These are phyloP conservation scores for Beauveria brongniartii DNA, from an alignment of 2,329 filamentous ascomycete genomes.

Conservation along the genomic window DNA sequence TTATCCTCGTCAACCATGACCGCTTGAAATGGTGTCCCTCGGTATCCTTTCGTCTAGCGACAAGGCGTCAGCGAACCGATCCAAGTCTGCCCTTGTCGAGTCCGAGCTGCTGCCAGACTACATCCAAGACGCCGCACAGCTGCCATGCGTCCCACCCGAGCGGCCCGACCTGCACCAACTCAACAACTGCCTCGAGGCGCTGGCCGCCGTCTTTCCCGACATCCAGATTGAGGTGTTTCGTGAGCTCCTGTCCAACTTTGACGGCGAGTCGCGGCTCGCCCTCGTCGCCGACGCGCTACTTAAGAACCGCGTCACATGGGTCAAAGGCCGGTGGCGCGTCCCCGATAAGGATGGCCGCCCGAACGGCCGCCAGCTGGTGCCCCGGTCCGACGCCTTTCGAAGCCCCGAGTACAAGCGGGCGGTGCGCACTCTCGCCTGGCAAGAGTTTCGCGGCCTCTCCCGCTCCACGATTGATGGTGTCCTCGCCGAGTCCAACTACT, in stretches of 20 bases:
- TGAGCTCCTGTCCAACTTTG: constrained; percentile 69
- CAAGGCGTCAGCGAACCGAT: constrained; percentile 25
- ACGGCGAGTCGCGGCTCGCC: constrained; percentile 67
- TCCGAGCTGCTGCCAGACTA: constrained; percentile 30
- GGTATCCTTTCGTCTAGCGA: constrained; percentile 38
- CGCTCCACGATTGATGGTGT: constrained; percentile 69
- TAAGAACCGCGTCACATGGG: constrained; percentile 62
- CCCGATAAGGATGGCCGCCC: constrained; percentile 22
- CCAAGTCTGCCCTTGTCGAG: constrained; percentile 22
- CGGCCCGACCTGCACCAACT: constrained; percentile 58
- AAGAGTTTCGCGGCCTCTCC: constrained; percentile 69
- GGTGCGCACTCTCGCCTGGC: constrained; percentile 57
- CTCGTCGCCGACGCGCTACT: constrained; percentile 70
- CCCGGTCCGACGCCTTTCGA: constrained; percentile 58
- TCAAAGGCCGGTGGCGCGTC: constrained; percentile 58
- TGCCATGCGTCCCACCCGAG: constrained; percentile 40
- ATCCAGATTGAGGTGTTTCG: constrained; percentile 76
- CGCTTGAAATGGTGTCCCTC: constrained; percentile 41
- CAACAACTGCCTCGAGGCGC: constrained; percentile 59
- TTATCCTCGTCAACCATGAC: constrained; percentile 23
- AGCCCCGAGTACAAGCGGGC: constrained; percentile 60
- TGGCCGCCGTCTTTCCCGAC: constrained; percentile 69
- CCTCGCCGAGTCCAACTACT: constrained; percentile 72
- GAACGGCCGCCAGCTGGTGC: constrained; percentile 32
- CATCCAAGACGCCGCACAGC: constrained; percentile 49